Evolutionary conservation across 2,329 filamentous ascomycete genomes (phyloP), one percentile per base, ranked within the genome.

Genomic region (Malbranchea zuffiana): DNA sequence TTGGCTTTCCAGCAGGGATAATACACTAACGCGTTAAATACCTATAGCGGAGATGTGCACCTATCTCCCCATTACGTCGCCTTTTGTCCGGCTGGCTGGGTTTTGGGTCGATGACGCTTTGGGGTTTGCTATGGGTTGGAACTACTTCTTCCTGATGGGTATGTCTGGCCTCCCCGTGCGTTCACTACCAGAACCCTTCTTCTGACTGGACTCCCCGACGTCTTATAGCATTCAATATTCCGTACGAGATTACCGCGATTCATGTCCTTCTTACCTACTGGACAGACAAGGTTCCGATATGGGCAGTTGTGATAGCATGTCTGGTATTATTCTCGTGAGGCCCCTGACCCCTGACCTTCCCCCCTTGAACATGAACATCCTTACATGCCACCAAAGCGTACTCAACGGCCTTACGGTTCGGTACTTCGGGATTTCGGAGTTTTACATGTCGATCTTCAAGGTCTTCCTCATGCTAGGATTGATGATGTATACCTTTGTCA

Each of bases 401-500:
- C 44, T 67, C 6, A 68, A 68, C 40, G 45, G 60, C 5, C 43
- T 66, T 1, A 61, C 61, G 1, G 66, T 69, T 1, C 47, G 52
- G 3, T 59, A 54, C 36, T 69, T 61, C 39, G 66, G 66, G 17
- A 59, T 64, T 27, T 53, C 62, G 3, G 66, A 69, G 44, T 68
- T 69, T 41, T 67, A 62, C 49, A 51, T 67, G 17, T 60, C 65
- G 0, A 55, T 56, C 40, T 58, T 59, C 46, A 66, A 66, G 41
- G 49, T 66, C 1, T 32, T 57, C 11, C 44, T 56, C 15, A 52
- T 56, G 44, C 18, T 56, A 15, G 50, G 51, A 2, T 30, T 53
- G n/a, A 48, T 55, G 23, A 32, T 49, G 16, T 56, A 50, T 32
- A 86, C 83, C 2, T 82, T 90, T 48, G 66, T 90, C 42, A 76